Evolutionary conservation across 805 yeast species (phyloP), one percentile per base, ranked within the genome.

Genomic region (Kockiozyma suomiensis): DNA sequence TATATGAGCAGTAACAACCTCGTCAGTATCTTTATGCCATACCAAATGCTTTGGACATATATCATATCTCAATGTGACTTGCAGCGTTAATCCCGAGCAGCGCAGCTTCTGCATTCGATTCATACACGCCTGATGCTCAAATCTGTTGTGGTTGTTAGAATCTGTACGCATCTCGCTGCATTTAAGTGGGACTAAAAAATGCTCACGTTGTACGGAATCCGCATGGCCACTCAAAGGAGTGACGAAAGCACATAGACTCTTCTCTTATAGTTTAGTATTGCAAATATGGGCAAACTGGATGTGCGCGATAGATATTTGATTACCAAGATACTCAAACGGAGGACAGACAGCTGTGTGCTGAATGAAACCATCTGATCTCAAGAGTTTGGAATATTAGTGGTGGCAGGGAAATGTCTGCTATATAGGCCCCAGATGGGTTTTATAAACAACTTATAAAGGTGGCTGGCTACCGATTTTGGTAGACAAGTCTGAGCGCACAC

Each of bases 211-310:
- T 23, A 7, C 45, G 54, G 38, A 50, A 50, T 13, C 54, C 46
- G 38, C 54, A 50, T 7, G 46, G 45, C 53, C 53, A 49, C 15
- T 49, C 45, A 33, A n/a, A 49, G 33, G 35, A 49, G 17, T 49
- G 32, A 17, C 43, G 43, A 35, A 19, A 23, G 17, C 53, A 49
- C 53, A 49, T 49, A 8, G 21, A 38, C 42, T 38, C n/a, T 15
- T 7, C n/a, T 38, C 19, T 30, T 30, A 30, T 30, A 6, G 33
- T 30, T 6, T n/a, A n/a, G n/a, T n/a, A n/a, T n/a, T 13, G 13
- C 13, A 33, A 13, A 33, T 10, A 33, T 33, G 8, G 37, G 37
- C 13, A 33, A 10, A 10, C 8, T 33, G 37, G 12, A 33, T 33
- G 42, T 21, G 42, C 17, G 42, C 17, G 17, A 38, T 21, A n/a